A percentile compares a stretch with the other conserved stretches of the same genome.
phyloP scores from a whole-genome alignment of 345 rosid species.

The Gossypium thurberi region DNA sequence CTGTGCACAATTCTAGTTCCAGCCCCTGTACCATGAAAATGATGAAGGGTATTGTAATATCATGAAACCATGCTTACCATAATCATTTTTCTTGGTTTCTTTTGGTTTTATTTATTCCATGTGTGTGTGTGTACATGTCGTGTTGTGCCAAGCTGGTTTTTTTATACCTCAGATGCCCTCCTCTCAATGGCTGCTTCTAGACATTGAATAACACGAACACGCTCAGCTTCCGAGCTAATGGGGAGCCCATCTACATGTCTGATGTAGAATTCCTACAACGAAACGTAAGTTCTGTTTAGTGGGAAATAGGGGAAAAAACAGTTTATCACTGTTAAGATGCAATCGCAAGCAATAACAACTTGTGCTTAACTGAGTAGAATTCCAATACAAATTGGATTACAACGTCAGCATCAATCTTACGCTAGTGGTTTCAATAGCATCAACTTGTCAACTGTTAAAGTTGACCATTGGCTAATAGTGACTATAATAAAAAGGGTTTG shows the following conservation, averaged over 20 bases:
- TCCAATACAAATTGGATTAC: constrained; percentile 10
- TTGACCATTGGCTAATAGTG: not conserved
- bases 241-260: constrained; percentile 76
- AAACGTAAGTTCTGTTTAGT: constrained; percentile 12
- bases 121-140: not conserved
- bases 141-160: not conserved
- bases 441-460: constrained; percentile 8
- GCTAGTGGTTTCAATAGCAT: not conserved
- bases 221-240: constrained; percentile 68
- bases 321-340: not conserved
- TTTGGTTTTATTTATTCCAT: not conserved
- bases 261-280: constrained; percentile 63
- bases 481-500: not conserved
- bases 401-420: not conserved
- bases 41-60: not conserved
- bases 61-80: constrained; percentile 1
- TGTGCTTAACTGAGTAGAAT: constrained; percentile 13
- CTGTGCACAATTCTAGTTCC: constrained; percentile 46
- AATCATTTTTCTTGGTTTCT: not conserved
- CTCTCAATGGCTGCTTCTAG: constrained; percentile 80
- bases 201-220: constrained; percentile 65
- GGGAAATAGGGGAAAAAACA: not conserved
- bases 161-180: constrained; percentile 58
- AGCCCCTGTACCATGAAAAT: constrained; percentile 34
- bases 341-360: not conserved